A percentile compares a stretch with the other conserved stretches of the same genome.
Conservation (phyloP, 495 filamentous ascomycete genomes). For the Chaetomium cochliodes region DNA sequence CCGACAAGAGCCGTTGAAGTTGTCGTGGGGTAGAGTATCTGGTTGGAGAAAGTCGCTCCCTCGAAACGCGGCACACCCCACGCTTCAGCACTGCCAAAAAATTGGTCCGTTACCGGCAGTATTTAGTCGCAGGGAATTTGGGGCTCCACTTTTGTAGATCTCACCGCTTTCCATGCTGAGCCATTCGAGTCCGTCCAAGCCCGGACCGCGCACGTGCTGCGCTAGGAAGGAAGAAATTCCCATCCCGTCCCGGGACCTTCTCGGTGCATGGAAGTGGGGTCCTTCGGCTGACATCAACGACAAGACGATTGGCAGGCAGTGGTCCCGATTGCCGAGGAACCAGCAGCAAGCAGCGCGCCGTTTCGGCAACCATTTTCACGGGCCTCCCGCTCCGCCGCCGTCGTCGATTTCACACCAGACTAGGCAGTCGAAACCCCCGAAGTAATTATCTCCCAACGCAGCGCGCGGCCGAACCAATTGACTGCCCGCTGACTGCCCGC, state of each 20-base stretch:
- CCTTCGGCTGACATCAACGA: slow-evolving; percentile 34
- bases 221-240: slow-evolving; percentile 18
- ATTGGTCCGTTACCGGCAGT: neutral
- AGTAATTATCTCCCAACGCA: slow-evolving; percentile 10
- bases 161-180: neutral
- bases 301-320: slow-evolving; percentile 28
- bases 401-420: slow-evolving; percentile 16
- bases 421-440: slow-evolving; percentile 7
- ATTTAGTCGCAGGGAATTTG: neutral
- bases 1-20: neutral
- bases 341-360: slow-evolving; percentile 17
- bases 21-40: slow-evolving; percentile 5
- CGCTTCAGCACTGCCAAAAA: neutral
- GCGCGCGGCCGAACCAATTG: slow-evolving; percentile 30
- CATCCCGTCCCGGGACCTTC: slow-evolving; percentile 19
- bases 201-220: no score
- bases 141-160: neutral
- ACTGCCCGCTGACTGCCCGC: slow-evolving; percentile 10
- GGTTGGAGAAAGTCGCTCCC: neutral
- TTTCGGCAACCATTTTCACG: slow-evolving; percentile 30
- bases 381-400: slow-evolving; percentile 11
- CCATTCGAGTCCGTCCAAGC: no score
- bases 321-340: slow-evolving; percentile 38
- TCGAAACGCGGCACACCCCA: slow-evolving; percentile 2
- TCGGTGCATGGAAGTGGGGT: slow-evolving; percentile 14